Base-by-base conservation (phyloP, 1,139 yeast species). In the Candida sp. region DNA sequence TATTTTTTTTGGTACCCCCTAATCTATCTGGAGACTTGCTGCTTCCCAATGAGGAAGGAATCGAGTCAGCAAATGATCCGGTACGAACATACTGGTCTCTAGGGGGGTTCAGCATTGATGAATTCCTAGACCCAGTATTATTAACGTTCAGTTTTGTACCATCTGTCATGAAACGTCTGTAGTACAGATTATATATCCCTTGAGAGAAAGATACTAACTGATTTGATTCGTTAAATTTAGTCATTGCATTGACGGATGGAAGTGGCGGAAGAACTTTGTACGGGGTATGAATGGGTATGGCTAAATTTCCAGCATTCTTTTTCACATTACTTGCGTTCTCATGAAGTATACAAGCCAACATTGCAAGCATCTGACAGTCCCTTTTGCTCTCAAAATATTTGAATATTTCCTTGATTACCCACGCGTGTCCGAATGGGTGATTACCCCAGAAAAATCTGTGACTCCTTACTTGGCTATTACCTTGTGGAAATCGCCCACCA, bases 311-410 rank as follows among this genome's bases (percentile, higher is more conserved):
- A 12, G 55, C 49, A 39, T 41, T 42, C 9, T 45, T 49, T 34
- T 48, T 52, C 22, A 59, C 43, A 38, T 60, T 62, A n/a, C 48
- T 50, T 11, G 58, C 47, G 46, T 76, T 73, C 45, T 79, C 82
- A 52, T 63, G 73, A 45, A 79, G 54, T 3, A 89, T 75, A 63
- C 96, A 88, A 2, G 95, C 81, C 57, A 90, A 65, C 87, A 87
- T 85, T 1, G 96, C 97, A 21, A 93, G 69, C 96, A 91, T 89
- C 60, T 91, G 98, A 21, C 88, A 67, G 55, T 91, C 86, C 3
- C 83, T 82, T 40, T 70, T 61, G 35, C 56, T 63, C 53, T 85
- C 95, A 56, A 84, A 90, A 53, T 84, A 83, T 1, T 65, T 60
- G 57, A 91, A 72, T 39, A 90, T 68, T 49, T 82, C 81, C 33